Evolutionary conservation across 225 moss, liverwort and hornwort genomes (phyloP).

Genomic region (Marchantia polymorpha): DNA sequence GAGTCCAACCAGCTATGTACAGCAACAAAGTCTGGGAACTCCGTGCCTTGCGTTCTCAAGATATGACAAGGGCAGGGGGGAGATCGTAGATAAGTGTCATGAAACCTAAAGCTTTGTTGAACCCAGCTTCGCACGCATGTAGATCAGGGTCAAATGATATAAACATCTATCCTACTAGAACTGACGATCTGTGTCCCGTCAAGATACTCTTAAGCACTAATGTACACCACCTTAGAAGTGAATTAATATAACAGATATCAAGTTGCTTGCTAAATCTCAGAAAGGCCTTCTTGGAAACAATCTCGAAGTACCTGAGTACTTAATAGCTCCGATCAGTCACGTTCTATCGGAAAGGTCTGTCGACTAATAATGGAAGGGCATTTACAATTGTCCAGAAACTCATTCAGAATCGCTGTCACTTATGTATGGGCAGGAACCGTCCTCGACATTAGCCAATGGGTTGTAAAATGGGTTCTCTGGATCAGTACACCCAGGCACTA

Average conservation of each 20-base stretch:
- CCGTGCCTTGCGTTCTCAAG: neutral
- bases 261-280: neutral
- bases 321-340: neutral
- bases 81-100: neutral
- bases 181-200: neutral
- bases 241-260: neutral
- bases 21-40: neutral
- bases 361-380: slow-evolving; percentile 26
- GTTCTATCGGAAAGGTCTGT: neutral
- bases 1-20: too few relatives aligned
- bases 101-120: neutral
- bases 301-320: neutral
- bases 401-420: slow-evolving; percentile 48
- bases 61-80: neutral
- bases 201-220: slow-evolving; percentile 1
- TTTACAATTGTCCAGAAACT: slow-evolving; percentile 3
- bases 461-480: slow-evolving; percentile 69
- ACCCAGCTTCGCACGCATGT: neutral
- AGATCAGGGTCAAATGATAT: slow-evolving; percentile 4
- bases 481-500: slow-evolving; percentile 80
- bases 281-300: neutral
- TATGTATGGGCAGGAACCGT: slow-evolving; percentile 72
- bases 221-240: slow-evolving; percentile 14
- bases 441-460: slow-evolving; percentile 79
- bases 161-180: slow-evolving; percentile 1